Conservation (phyloP, 345 rosid genomes). For the Populus alba region DNA sequence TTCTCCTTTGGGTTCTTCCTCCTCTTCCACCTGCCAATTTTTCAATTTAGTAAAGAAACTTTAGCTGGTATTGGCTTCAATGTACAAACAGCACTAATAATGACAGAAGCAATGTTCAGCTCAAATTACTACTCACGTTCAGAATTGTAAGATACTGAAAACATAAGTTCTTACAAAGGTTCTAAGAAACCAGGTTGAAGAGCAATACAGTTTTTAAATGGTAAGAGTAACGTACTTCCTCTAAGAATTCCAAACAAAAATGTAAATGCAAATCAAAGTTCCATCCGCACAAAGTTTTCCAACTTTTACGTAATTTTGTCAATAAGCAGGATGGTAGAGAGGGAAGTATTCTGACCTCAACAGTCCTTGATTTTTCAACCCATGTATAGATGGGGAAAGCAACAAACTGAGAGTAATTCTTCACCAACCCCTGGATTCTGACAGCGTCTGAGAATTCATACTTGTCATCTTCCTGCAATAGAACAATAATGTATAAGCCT, state of each 20-base stretch:
- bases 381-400: conserved; percentile 96
- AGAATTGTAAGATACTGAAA: neutral
- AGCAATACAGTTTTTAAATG: neutral
- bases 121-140: neutral
- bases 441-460: conserved; percentile 75
- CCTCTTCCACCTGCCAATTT: conserved; percentile 79
- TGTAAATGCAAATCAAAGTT: neutral
- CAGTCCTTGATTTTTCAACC: conserved; percentile 86
- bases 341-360: conserved; percentile 59
- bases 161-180: neutral
- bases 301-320: neutral
- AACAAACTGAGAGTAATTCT: conserved; percentile 95
- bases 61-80: neutral
- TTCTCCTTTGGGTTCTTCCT: conserved; percentile 76
- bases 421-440: conserved; percentile 82
- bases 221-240: neutral
- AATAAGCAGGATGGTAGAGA: neutral
- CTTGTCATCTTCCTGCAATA: conserved; percentile 79
- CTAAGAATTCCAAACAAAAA: neutral
- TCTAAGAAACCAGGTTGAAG: neutral
- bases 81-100: neutral
- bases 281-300: neutral
- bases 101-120: neutral
- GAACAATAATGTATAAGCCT: neutral
- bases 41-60: conserved; percentile 1